phyloP scores from a whole-genome alignment of 164 flowering plant species.

The Chimonanthus praecox region DNA sequence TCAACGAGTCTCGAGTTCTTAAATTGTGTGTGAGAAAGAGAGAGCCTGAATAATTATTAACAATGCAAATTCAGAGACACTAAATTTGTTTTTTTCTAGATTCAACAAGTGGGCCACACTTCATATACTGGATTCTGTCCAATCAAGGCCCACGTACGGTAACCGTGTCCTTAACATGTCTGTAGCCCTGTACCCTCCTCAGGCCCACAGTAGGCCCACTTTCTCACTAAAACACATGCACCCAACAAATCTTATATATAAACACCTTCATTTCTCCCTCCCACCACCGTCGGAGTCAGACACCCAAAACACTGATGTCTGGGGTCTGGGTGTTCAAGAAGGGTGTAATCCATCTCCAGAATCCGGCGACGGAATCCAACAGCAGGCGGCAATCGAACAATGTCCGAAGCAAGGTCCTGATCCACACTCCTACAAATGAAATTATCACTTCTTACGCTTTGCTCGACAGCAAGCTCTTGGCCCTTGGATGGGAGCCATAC shows the following conservation, averaged over 20 bases:
- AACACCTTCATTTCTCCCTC: background rate
- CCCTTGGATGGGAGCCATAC: conserved; percentile 71
- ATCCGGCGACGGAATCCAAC: conserved; percentile 16
- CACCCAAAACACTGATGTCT: conserved; percentile 27
- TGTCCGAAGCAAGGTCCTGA: conserved; percentile 34
- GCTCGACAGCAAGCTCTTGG: conserved; percentile 36
- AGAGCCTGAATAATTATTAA: too few species aligned
- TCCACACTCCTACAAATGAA: conserved; percentile 42
- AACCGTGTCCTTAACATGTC: background rate
- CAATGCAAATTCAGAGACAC: background rate
- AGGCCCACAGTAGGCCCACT: background rate
- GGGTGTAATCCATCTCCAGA: conserved; percentile 43
- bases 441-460: conserved; percentile 41
- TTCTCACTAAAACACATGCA: background rate
- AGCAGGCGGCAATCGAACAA: background rate
- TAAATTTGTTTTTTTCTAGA: background rate
- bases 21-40: background rate
- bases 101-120: background rate
- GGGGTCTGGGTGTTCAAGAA: conserved; percentile 51
- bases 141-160: background rate
- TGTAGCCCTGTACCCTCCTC: background rate
- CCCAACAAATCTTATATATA: conserved; percentile 2
- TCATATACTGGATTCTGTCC: background rate
- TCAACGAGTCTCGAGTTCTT: background rate
- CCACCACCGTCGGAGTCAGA: background rate